Percentiles rank a stretch among this genome's conserved stretches.
Evolutionary conservation across 139 green algal species (phyloP).

Genomic region (Chlorella sp.): DNA sequence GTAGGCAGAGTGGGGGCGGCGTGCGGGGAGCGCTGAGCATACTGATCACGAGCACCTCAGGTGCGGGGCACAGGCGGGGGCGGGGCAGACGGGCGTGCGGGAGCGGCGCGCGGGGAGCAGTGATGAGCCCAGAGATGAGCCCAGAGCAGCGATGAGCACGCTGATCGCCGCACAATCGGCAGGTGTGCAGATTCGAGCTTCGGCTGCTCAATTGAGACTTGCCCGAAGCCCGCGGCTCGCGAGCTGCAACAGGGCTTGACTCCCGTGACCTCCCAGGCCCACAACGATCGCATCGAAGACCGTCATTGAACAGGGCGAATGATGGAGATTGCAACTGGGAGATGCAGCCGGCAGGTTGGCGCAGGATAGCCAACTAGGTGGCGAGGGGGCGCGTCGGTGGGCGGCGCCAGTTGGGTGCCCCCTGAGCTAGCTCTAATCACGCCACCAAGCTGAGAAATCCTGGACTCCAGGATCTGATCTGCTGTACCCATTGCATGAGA

Average conservation of each 20-base stretch:
- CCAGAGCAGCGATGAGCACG: neutral
- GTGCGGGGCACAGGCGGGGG: neutral
- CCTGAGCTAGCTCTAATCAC: too few relatives aligned
- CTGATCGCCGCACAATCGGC: neutral
- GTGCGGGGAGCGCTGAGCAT: neutral
- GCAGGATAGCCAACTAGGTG: too few relatives aligned
- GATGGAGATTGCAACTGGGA: too few relatives aligned
- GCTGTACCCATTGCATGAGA: too few relatives aligned
- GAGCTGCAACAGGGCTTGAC: constrained; percentile 55
- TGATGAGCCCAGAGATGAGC: neutral
- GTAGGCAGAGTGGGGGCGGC: neutral
- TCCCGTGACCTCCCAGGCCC: constrained; percentile 57
- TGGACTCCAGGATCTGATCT: too few relatives aligned
- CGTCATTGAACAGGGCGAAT: too few relatives aligned
- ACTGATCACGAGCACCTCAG: neutral
- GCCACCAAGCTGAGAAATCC: too few relatives aligned
- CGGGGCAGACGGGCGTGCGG: neutral
- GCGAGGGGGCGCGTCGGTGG: too few relatives aligned
- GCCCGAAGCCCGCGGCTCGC: constrained; percentile 48
- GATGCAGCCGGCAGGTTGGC: too few relatives aligned
- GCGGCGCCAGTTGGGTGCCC: too few relatives aligned
- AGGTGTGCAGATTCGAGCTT: neutral
- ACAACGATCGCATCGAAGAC: constrained; percentile 58
- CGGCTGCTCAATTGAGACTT: neutral
- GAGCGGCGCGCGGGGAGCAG: neutral